Evolutionary conservation across 371 early-diverging fungal genomes (phyloP).

Genomic region (Lichtheimia ramosa): DNA sequence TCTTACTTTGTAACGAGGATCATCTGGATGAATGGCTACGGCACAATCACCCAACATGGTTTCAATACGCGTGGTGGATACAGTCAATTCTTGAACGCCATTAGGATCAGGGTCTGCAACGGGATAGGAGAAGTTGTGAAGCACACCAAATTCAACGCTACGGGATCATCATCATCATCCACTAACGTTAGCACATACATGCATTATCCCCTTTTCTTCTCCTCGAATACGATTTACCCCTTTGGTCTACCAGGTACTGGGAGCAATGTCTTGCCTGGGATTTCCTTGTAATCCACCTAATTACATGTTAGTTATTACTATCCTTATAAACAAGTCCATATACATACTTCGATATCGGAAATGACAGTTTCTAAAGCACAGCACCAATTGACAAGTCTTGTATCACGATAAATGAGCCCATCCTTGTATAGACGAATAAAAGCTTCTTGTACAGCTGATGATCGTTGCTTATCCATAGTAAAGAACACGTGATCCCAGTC

Average conservation of each 20-base stretch:
- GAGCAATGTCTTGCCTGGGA: conserved; percentile 61
- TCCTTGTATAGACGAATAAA: conserved; percentile 87
- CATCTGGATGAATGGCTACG: conserved; percentile 92
- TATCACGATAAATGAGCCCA: conserved; percentile 90
- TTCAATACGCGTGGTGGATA: conserved; percentile 98
- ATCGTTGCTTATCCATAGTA: conserved; percentile 86
- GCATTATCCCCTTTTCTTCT: conserved; percentile 14
- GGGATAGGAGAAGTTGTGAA: conserved; percentile 69
- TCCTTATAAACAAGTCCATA: no score
- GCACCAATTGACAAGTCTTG: conserved; percentile 95
- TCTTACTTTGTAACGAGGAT: conserved; percentile 74
- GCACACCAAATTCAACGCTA: conserved; percentile 82
- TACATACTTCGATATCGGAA: conserved; percentile 87
- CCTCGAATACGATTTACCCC: conserved; percentile 52
- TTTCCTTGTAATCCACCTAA: conserved; percentile 70
- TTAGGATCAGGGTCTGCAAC: conserved; percentile 54
- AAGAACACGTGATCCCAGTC: conserved; percentile 88
- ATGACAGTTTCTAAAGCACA: conserved; percentile 91
- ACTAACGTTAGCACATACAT: neutral
- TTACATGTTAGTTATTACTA: no score
- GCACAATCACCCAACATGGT: conserved; percentile 99
- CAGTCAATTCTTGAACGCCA: conserved; percentile 68
- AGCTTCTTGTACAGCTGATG: conserved; percentile 81
- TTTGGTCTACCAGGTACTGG: conserved; percentile 74
- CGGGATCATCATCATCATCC: neutral